Evolutionary conservation across 805 yeast genomes (phyloP).

Genomic region (Kazachstania martiniae): DNA sequence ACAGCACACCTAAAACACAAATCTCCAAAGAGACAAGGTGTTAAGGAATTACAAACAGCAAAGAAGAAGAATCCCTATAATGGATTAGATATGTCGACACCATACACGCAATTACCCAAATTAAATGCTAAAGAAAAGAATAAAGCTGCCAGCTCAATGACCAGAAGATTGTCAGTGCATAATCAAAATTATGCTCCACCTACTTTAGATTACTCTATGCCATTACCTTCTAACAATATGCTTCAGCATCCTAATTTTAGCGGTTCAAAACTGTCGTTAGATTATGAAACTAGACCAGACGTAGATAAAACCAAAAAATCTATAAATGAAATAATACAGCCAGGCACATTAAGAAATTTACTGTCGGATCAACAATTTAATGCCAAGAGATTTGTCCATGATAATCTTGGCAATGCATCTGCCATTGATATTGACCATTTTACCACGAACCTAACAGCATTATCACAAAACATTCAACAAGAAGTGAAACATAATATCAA

Average conservation of each 20-base stretch:
- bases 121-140: constrained; percentile 28
- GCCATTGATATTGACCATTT: constrained; percentile 66
- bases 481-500: constrained; percentile 51
- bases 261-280: not conserved
- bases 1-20: not conserved
- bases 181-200: constrained; percentile 24
- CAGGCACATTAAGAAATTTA: constrained; percentile 2
- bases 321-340: constrained; percentile 2
- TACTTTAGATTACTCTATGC: constrained; percentile 20
- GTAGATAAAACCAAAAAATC: not conserved
- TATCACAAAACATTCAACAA: constrained; percentile 39
- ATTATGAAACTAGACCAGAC: too few relatives aligned
- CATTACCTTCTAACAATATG: constrained; percentile 12
- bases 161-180: constrained; percentile 36
- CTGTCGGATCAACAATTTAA: constrained; percentile 35
- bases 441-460: constrained; percentile 40
- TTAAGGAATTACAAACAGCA: constrained; percentile 4
- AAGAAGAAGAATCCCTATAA: constrained; percentile 7
- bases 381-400: constrained; percentile 38
- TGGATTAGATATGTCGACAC: constrained; percentile 3
- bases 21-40: not conserved
- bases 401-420: constrained; percentile 49
- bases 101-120: constrained; percentile 20
- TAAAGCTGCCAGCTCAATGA: constrained; percentile 33
- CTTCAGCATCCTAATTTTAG: not conserved